Conservation (phyloP, 805 yeast genomes). For the Kodamaea restingae region DNA sequence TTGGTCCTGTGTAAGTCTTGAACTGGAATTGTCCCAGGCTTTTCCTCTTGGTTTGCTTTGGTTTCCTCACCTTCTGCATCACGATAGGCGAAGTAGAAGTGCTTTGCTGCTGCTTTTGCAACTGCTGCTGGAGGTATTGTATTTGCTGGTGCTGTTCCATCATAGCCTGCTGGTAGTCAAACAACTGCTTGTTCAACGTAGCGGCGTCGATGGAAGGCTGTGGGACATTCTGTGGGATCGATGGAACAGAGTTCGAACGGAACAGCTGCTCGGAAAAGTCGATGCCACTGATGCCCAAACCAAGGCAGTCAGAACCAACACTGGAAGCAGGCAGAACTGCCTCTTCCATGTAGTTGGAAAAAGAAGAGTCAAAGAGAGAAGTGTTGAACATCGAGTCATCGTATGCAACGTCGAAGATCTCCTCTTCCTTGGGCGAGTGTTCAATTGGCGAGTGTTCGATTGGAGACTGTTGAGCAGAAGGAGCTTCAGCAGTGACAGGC, state of each 20-base stretch:
- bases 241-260: conserved; percentile 1
- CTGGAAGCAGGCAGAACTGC: conserved; percentile 4
- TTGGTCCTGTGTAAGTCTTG: conserved; percentile 30
- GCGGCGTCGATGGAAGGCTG: conserved; percentile 6
- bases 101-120: conserved; percentile 12
- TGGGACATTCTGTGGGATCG: conserved; percentile 6
- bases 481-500: conserved; percentile 13
- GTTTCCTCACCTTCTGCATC: conserved; percentile 8
- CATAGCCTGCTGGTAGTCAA: conserved; percentile 19
- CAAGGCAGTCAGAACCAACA: conserved; percentile 5
- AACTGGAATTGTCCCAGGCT: conserved; percentile 22
- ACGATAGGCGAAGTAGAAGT: not conserved
- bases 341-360: conserved; percentile 7
- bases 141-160: conserved; percentile 22
- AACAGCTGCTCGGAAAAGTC: conserved; percentile 6
- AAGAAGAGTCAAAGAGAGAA: conserved; percentile 8
- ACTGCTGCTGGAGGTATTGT: conserved; percentile 21
- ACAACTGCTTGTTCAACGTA: conserved; percentile 12
- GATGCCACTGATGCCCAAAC: conserved; percentile 8
- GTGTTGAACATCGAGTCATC: conserved; percentile 7
- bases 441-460: no score
- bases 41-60: conserved; percentile 18
- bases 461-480: not conserved
- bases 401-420: conserved; percentile 5
- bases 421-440: conserved; percentile 7